Base-by-base conservation (phyloP, 768 basidiomycete species). In the Sporobolomyces phaffii region DNA sequence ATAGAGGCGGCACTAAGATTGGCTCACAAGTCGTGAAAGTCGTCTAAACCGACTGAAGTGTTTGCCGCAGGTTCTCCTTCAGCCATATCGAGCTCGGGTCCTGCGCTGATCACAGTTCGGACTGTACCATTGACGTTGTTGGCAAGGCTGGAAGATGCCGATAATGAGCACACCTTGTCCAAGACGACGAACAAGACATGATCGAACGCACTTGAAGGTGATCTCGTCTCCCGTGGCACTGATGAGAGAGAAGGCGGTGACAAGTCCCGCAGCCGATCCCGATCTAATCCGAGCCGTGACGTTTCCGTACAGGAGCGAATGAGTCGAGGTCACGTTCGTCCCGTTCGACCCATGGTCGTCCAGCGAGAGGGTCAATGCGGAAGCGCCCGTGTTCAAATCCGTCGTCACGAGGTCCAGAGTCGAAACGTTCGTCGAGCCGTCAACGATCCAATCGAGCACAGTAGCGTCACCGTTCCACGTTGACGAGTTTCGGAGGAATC, bases 251-350 rank as follows among this genome's bases (percentile, higher is more conserved):
- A 76, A 75, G 1, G 75, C 73, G 3, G 77, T 76, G 22, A 77
- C 73, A 20, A 76, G 71, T 3, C 76, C 76, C 0, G 59, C 52
- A 54, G 65, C 72, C 14, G 69, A 67, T 6, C 73, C 73, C 0
- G 75, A 62, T 60, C 75, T 62, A n/a, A 72, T 73, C 26, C 60
- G 54, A 28, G 59, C 64, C 1, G 70, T 69, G 38, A 77, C 76
- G 18, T 69, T 70, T 15, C 77, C 78, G 65, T 77, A 77, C 26
- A 74, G 72, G 13, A 77, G 52, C 26, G 77, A 77, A 1, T 75
- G 65, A 0, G 78, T 77, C 0, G 75, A 75, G 2, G 74, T 74
- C 61, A 78, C 67, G 47, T 69, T 72, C 2, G 76, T 78, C 0
- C 78, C 78, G 29, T 74, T 72, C 15, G 61, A 29, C 7, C 38